phyloP scores from a whole-genome alignment of 2,329 filamentous ascomycete genomes.

The Dothiorella sarmentorum region DNA sequence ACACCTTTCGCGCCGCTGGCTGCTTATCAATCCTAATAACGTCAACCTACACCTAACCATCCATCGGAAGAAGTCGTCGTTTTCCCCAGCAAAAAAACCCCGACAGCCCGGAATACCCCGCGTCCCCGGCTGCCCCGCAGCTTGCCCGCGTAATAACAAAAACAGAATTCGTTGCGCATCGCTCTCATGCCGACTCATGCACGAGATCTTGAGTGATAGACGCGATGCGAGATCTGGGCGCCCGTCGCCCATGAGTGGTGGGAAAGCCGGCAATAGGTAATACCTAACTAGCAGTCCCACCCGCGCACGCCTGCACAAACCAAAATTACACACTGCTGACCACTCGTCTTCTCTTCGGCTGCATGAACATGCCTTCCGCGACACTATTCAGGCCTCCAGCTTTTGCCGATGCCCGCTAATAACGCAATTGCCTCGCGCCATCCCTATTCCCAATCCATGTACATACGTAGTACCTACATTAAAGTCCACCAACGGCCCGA shows the following conservation, averaged over 20 bases:
- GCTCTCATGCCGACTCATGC: not conserved
- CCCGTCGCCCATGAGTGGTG: not conserved
- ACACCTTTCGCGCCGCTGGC: too few species aligned
- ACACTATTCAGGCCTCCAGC: not conserved
- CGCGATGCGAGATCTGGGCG: not conserved
- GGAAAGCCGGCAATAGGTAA: too few species aligned
- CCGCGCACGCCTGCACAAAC: not conserved
- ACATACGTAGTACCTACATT: not conserved
- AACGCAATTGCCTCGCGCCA: not conserved
- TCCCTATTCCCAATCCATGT: not conserved
- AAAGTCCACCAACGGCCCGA: not conserved
- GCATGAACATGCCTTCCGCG: not conserved
- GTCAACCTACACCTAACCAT: too few species aligned
- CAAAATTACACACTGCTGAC: not conserved
- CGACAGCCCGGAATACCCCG: not conserved
- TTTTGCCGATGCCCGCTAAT: not conserved
- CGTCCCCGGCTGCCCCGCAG: not conserved
- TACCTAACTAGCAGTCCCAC: too few species aligned
- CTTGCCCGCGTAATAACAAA: not conserved
- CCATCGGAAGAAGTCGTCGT: not conserved
- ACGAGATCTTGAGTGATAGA: not conserved
- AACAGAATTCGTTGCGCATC: not conserved
- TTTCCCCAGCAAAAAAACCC: not conserved
- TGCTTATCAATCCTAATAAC: too few species aligned
- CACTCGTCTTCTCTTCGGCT: not conserved